phyloP scores from a whole-genome alignment of 108 stramenopile genomes.

The Mediolabrus comicus region DNA sequence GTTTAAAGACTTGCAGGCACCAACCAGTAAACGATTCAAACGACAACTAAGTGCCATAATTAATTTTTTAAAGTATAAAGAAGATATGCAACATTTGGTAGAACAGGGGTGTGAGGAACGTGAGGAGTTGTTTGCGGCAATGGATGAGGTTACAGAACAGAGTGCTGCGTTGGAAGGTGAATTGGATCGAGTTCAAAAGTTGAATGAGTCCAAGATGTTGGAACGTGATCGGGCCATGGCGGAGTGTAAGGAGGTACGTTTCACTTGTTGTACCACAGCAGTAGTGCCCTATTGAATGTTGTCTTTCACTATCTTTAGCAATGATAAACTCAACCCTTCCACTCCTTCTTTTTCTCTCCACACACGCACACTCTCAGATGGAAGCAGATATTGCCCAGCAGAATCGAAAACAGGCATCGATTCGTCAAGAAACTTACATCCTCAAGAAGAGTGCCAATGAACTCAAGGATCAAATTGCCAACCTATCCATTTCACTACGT shows the following conservation, averaged over 20 bases:
- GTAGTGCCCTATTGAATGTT: no score
- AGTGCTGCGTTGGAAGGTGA: slow-evolving; percentile 54
- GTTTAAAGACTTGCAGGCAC: slow-evolving; percentile 81
- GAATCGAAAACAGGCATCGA: slow-evolving; percentile 77
- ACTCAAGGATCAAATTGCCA: slow-evolving; percentile 79
- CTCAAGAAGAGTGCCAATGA: slow-evolving; percentile 80
- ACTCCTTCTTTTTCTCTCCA: no score
- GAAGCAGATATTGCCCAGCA: slow-evolving; percentile 77
- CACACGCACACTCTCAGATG: slow-evolving; percentile 49
- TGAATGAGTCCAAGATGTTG: slow-evolving; percentile 43
- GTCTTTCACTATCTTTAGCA: no score
- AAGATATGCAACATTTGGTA: slow-evolving; percentile 77
- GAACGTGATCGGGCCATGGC: slow-evolving; percentile 60
- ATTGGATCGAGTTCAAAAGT: slow-evolving; percentile 35
- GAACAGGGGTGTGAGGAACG: slow-evolving; percentile 62
- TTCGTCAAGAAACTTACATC: slow-evolving; percentile 71
- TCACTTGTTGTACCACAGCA: not conserved
- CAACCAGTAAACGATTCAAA: slow-evolving; percentile 72
- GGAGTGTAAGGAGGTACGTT: slow-evolving; percentile 68
- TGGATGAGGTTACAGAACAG: slow-evolving; percentile 72
- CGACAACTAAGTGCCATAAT: slow-evolving; percentile 90
- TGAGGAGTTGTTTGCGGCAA: slow-evolving; percentile 50
- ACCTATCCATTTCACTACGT: slow-evolving; percentile 65
- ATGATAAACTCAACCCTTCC: no score
- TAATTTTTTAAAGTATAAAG: slow-evolving; percentile 94